Evolutionary conservation across 2,329 filamentous ascomycete genomes (phyloP), one percentile per base, ranked within the genome.

Genomic region (Cercospora janseana): DNA sequence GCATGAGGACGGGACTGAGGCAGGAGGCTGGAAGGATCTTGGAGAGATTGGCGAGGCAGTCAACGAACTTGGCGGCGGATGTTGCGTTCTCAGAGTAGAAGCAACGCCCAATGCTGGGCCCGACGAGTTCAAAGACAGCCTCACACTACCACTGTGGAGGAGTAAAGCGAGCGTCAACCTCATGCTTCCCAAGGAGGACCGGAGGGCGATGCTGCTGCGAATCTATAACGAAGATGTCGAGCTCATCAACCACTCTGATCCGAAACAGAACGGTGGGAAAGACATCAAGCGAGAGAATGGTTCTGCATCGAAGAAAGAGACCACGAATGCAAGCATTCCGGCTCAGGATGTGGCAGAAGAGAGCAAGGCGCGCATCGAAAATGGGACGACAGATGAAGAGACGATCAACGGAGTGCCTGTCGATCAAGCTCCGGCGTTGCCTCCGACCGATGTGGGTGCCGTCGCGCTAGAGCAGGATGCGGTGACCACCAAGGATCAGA

Each of bases 101-200:
- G 76, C 44, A 15, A 47, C 52, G 38, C 32, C 49, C 27, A 43
- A 59, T 43, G 38, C 58, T 12, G 55, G 54, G 10, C 64, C 66
- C 9, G 65, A 83, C 60, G 81, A 79, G 9, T 79, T 84, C 57
- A 74, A 71, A 64, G 92, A 97, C 74, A 77, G 81, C 20, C 89
- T 96, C 81, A 87, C 92, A 1, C 78, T 98, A 13, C 93, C 93
- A 3, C 75, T 98, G 21, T 98, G 93, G 93, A 86, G 94, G 72
- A 94, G 90, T 67, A 80, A 95, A 54, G 85, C 91, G 61, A 92
- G 87, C 15, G 78, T 97, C 52, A 98, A 98, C 69, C 80, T 98
- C 46, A 98, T 98, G 93, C 77, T 98, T 65, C 92, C 93, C 42
- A 98, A 98, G 75, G 93, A 98, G 69, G 93, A 98, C 59, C 82